phyloP scores from a whole-genome alignment of 768 basidiomycete genomes.

The Filobasidium floriforme region DNA sequence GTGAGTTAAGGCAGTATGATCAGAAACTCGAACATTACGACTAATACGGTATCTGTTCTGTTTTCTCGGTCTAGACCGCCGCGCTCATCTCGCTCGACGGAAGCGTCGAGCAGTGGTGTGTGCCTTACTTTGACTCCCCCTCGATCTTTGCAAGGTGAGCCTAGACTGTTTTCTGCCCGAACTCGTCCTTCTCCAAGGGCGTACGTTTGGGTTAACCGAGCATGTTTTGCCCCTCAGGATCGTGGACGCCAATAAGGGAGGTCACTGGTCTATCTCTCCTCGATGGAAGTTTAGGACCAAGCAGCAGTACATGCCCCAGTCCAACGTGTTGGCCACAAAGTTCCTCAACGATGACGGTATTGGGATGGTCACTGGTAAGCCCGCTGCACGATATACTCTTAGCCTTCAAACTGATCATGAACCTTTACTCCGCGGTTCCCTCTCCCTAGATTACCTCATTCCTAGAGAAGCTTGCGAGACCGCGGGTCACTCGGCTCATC shows the following conservation, averaged over 20 bases:
- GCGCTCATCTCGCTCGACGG: constrained; percentile 48
- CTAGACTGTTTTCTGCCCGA: not conserved
- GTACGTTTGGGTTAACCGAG: not conserved
- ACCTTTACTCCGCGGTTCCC: constrained; percentile 5
- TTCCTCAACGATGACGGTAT: constrained; percentile 86
- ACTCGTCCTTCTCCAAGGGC: not conserved
- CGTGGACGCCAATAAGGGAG: constrained; percentile 54
- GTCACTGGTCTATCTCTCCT: constrained; percentile 69
- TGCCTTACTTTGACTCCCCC: constrained; percentile 89
- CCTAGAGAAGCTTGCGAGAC: constrained; percentile 16
- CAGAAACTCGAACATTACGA: too few relatives aligned
- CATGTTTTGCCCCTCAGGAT: constrained; percentile 19
- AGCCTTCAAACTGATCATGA: not conserved
- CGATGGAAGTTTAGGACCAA: constrained; percentile 40
- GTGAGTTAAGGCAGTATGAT: constrained; percentile 13
- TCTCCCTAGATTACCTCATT: constrained; percentile 14
- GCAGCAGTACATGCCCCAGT: constrained; percentile 41
- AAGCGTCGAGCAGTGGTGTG: constrained; percentile 72
- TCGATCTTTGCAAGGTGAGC: constrained; percentile 64
- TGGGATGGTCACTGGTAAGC: constrained; percentile 65
- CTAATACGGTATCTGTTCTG: not conserved
- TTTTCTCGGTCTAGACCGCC: constrained; percentile 29
- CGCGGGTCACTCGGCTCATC: constrained; percentile 18
- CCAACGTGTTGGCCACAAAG: constrained; percentile 74
- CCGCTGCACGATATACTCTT: not conserved